Conservation (phyloP, 495 filamentous ascomycete species). For the Usnea hakonensis region DNA sequence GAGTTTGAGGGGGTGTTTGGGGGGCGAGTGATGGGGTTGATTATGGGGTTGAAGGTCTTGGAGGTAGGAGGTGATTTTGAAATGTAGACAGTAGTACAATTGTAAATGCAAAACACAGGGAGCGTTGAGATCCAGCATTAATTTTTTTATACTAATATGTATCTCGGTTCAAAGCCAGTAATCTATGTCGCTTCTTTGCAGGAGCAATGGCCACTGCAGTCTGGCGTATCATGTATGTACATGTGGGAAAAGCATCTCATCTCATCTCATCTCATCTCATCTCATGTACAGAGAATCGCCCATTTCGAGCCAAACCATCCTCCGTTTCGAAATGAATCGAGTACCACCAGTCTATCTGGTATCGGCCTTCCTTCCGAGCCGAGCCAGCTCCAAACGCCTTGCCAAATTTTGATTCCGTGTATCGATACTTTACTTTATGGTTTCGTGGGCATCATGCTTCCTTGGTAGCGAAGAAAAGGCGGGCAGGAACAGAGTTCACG, state of each 20-base stretch:
- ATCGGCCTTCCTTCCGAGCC: neutral
- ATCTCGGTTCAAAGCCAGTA: neutral
- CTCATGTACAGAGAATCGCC: neutral
- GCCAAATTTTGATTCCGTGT: neutral
- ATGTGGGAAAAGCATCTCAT: too few relatives aligned
- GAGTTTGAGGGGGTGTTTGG: conserved; percentile 37
- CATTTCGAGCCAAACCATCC: neutral
- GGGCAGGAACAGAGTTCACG: conserved; percentile 33
- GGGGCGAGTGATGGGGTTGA: neutral
- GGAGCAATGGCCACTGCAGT: neutral
- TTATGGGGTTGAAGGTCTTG: too few relatives aligned
- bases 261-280: too few relatives aligned
- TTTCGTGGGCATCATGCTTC: conserved; percentile 14
- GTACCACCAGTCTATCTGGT: neutral
- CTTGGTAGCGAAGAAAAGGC: conserved; percentile 4
- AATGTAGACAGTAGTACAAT: neutral
- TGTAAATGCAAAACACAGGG: neutral
- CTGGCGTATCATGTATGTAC: neutral
- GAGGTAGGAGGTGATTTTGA: neutral
- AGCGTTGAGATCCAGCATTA: neutral
- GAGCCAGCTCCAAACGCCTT: conserved; percentile 6
- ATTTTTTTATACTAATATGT: neutral
- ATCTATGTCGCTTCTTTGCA: neutral
- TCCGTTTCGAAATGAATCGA: neutral
- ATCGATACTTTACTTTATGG: neutral